Percentiles rank a stretch among this genome's conserved stretches.
Conservation (phyloP, 768 basidiomycete genomes). For the Mycena leptocephala region DNA sequence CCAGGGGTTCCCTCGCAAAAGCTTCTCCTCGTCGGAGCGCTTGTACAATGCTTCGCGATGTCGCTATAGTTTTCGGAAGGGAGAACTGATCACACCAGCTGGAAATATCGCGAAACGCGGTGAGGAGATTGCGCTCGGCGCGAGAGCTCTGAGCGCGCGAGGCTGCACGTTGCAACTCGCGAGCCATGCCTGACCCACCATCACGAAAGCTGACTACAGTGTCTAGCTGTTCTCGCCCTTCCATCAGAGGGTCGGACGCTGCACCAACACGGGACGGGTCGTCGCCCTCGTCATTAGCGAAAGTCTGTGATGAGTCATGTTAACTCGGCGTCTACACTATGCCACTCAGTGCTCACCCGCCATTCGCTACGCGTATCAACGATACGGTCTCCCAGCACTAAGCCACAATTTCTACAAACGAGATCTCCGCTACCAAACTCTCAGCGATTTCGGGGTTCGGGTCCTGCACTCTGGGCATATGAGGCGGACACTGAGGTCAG, state of each 20-base stretch:
- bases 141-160: conserved; percentile 85
- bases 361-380: conserved; percentile 99
- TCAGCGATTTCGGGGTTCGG: conserved; percentile 96
- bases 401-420: conserved; percentile 93
- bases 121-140: conserved; percentile 87
- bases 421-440: conserved; percentile 98
- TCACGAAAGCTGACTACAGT: conserved; percentile 97
- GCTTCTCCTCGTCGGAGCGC: conserved; percentile 95
- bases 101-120: conserved; percentile 92
- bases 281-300: conserved; percentile 99
- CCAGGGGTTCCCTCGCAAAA: conserved; percentile 90
- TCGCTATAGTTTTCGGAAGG: conserved; percentile 95
- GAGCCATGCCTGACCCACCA: conserved; percentile 93
- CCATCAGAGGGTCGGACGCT: conserved; percentile 92
- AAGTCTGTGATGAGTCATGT: conserved; percentile 74
- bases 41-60: conserved; percentile 98
- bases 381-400: conserved; percentile 96
- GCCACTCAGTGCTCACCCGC: conserved; percentile 74
- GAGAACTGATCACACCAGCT: conserved; percentile 97
- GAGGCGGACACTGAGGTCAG: conserved; percentile 89
- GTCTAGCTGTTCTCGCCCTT: conserved; percentile 95
- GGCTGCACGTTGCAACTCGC: conserved; percentile 94
- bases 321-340: conserved; percentile 36
- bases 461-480: conserved; percentile 97
- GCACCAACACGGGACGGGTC: conserved; percentile 99